A percentile compares a stretch with the other conserved stretches of the same genome.
Evolutionary conservation across 352 stramenopile species (phyloP).

Genomic region (Globisporangium emineosum): DNA sequence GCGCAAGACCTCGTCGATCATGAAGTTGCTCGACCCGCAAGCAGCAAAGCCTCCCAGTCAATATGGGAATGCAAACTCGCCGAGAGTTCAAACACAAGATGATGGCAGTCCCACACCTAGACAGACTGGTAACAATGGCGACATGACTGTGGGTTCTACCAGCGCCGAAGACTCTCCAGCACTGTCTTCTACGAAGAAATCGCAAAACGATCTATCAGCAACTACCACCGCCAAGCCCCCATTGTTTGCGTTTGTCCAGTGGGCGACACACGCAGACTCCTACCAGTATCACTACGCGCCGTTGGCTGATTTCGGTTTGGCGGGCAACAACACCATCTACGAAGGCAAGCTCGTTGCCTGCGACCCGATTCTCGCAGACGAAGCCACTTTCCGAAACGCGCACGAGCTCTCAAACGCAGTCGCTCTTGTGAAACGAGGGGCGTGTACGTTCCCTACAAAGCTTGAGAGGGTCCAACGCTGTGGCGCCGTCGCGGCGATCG

Average conservation of each 20-base stretch:
- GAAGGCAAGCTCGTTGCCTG: conserved; percentile 39
- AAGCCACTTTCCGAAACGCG: conserved; percentile 34
- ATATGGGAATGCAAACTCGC: neutral
- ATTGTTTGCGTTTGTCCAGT: conserved; percentile 71
- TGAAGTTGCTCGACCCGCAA: conserved; percentile 46
- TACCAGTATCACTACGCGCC: conserved; percentile 57
- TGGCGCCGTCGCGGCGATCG: conserved; percentile 54
- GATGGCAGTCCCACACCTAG: too few relatives aligned
- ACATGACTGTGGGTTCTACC: neutral
- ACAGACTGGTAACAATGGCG: neutral
- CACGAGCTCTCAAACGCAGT: conserved; percentile 32
- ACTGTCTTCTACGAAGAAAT: neutral
- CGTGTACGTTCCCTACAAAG: conserved; percentile 68
- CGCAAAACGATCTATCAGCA: neutral
- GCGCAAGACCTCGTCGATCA: conserved; percentile 49
- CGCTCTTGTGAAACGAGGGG: conserved; percentile 52
- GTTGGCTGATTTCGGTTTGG: conserved; percentile 59
- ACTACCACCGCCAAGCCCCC: conserved; percentile 10
- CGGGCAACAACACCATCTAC: conserved; percentile 36
- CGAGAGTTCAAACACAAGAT: neutral
- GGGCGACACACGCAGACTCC: conserved; percentile 36
- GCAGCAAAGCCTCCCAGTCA: neutral
- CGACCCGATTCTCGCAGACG: conserved; percentile 46
- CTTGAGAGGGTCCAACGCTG: conserved; percentile 56
- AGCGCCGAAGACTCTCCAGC: neutral